Evolutionary conservation across 2,329 filamentous ascomycete species (phyloP).

Genomic region (Botrytis pseudocinerea): DNA sequence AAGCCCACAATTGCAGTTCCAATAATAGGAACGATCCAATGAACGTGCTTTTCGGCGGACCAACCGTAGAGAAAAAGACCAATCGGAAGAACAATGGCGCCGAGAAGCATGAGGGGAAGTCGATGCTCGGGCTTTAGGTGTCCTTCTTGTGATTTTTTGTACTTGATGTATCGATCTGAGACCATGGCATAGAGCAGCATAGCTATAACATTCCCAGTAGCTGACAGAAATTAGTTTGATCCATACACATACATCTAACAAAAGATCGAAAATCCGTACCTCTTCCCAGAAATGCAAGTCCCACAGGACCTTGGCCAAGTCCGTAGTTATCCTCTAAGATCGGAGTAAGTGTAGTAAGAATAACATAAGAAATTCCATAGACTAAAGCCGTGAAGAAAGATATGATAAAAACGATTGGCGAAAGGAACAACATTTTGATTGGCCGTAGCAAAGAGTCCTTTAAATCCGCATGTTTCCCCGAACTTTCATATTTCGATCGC

Average conservation of each 20-base stretch:
- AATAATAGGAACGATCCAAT: slow-evolving; percentile 47
- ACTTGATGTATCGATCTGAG: slow-evolving; percentile 9
- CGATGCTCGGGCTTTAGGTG: slow-evolving; percentile 42
- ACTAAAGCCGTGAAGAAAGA: slow-evolving; percentile 41
- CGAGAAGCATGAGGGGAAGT: slow-evolving; percentile 46
- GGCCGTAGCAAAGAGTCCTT: slow-evolving; percentile 33
- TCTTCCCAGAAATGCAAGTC: slow-evolving; percentile 43
- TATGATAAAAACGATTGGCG: slow-evolving; percentile 40
- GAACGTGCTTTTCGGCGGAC: slow-evolving; percentile 45
- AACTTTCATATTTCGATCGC: slow-evolving; percentile 8
- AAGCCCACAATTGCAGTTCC: slow-evolving; percentile 46
- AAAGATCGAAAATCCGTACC: slow-evolving; percentile 39
- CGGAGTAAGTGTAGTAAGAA: slow-evolving; percentile 44
- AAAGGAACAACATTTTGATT: slow-evolving; percentile 41
- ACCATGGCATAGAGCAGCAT: neutral
- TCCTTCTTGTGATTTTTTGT: slow-evolving; percentile 15
- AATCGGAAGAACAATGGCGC: slow-evolving; percentile 44
- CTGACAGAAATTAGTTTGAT: neutral
- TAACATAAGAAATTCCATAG: slow-evolving; percentile 42
- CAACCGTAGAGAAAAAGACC: slow-evolving; percentile 53
- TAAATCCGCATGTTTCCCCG: neutral
- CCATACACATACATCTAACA: neutral
- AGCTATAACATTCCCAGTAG: neutral
- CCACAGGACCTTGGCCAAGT: slow-evolving; percentile 41
- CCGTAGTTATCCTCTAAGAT: slow-evolving; percentile 42